Evolutionary conservation across 2,329 filamentous ascomycete species (phyloP).

Genomic region (Neophaeococcomyces aloes): DNA sequence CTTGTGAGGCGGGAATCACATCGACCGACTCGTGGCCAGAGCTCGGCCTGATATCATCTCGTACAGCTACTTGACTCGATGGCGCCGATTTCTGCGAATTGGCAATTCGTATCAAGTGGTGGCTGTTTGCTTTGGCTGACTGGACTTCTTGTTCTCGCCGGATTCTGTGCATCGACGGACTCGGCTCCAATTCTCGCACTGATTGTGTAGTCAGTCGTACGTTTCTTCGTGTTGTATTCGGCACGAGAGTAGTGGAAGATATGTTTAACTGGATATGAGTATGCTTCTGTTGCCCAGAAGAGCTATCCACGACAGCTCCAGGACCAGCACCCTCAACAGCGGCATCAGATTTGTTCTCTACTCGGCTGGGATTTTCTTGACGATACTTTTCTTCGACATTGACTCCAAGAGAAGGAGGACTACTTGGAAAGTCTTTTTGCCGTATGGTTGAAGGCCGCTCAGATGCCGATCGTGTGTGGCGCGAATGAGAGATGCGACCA

Average conservation of each 20-base stretch:
- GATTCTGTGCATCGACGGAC: background rate
- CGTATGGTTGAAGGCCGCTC: background rate
- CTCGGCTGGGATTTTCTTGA: background rate
- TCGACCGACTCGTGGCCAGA: slow-evolving; percentile 3
- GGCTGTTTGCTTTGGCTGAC: background rate
- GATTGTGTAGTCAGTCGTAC: background rate
- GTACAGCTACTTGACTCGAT: slow-evolving; percentile 1
- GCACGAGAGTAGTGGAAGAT: background rate
- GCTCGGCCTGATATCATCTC: background rate
- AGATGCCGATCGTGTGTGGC: background rate
- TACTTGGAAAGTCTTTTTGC: background rate
- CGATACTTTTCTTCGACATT: background rate
- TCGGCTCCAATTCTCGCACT: background rate
- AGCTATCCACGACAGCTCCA: background rate
- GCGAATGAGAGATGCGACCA: background rate
- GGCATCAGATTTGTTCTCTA: background rate
- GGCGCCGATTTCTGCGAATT: slow-evolving; percentile 4
- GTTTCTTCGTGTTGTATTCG: background rate
- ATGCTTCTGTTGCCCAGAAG: too few species aligned
- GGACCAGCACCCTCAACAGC: background rate
- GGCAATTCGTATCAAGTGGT: background rate
- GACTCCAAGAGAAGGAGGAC: background rate
- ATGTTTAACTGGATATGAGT: too few species aligned
- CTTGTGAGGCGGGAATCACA: slow-evolving; percentile 7
- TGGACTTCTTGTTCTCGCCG: background rate